Base-by-base conservation (phyloP, 768 basidiomycete species). In the Boletus tylopilopsis region DNA sequence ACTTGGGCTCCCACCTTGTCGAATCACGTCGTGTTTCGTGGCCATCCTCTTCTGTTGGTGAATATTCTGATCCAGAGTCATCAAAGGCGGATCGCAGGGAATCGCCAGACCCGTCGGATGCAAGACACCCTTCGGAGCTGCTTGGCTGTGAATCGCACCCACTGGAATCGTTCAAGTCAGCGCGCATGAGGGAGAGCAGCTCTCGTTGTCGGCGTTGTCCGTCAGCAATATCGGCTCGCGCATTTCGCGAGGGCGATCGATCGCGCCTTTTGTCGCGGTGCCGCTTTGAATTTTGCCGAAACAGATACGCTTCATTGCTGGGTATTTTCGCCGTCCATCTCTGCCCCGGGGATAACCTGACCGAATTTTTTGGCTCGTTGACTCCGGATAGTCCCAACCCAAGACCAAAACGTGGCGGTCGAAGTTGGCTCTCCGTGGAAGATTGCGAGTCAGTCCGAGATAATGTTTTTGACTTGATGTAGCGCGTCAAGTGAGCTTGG, bases 41-140 rank as follows among this genome's bases (percentile, higher is more conserved):
- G 12, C 48, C 42, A 25, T 52, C 42, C 36, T 67, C 61, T n/a
- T 63, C 64, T 21, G 40, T 61, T 4, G 60, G 54, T 15, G 65
- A 66, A 49, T 68, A 64, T 49, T 70, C 71, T 6, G 60, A 66
- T 32, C 57, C 64, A 37, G 64, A 63, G 24, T 67, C 69, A 24
- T 62, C 53, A 10, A 50, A 57, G 12, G 44, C 58, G 4, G 57
- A 56, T 15, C 56, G 59, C 21, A 56, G 41, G 25, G 63, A 64
- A 49, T 56, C 40, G 3, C 55, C 56, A 0, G 62, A 64, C 5
- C 49, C 51, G 19, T 60, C 55, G 4, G 62, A 59, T 16, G 22
- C 42, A 24, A 50, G 50, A 37, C 33, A 45, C 22, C 25, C 51
- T 25, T 57, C 60, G 5, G 55, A 54, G 22, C 54, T 48, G 33